Evolutionary conservation across 345 rosid genomes (phyloP), one percentile per base, ranked within the genome.

Genomic region (Salix arbutifolia): DNA sequence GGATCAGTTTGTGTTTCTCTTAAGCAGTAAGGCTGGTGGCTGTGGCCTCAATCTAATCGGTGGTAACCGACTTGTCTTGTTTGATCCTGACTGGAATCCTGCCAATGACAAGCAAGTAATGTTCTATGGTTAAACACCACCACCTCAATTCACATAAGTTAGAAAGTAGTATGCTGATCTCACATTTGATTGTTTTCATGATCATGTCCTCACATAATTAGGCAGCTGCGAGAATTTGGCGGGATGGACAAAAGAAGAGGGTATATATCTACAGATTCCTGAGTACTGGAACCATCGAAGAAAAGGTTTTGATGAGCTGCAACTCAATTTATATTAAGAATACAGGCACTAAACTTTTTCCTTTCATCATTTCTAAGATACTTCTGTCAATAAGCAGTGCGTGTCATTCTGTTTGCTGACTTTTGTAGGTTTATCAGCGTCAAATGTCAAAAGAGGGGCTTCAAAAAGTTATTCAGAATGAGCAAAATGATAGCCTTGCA

Each of bases 211-310:
- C 21, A 58, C 37, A 42, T 44, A 77, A 83, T 42, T 79, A 96
- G 99, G 98, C 99, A 88, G 99, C 99, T 31, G 99, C 99, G 71
- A 93, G 99, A 89, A 90, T 96, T 33, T 96, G 99, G 99, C 89
- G 99, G 85, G 99, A 96, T 83, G 99, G 99, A 71, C 99, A 96
- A 84, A 93, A 96, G 90, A 96, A 93, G 86, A 91, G 99, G 85
- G 99, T 93, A 35, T 93, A 84, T 81, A 92, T 96, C 62, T 96
- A 96, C 87, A 89, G 99, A 79, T 96, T 96, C 86, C 87, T 93
- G 76, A 91, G 98, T 76, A 86, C 98, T 10, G 99, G 98, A 85
- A 96, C 99, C 62, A 96, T 96, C 78, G 99, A 96, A 87, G 99
- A 96, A 89, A 96, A 96, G 96, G 99, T 96, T 74, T 67, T 64